These are phyloP conservation scores for Rhodotorula graminis DNA, from an alignment of 768 basidiomycete genomes.

Conservation along the genomic window DNA sequence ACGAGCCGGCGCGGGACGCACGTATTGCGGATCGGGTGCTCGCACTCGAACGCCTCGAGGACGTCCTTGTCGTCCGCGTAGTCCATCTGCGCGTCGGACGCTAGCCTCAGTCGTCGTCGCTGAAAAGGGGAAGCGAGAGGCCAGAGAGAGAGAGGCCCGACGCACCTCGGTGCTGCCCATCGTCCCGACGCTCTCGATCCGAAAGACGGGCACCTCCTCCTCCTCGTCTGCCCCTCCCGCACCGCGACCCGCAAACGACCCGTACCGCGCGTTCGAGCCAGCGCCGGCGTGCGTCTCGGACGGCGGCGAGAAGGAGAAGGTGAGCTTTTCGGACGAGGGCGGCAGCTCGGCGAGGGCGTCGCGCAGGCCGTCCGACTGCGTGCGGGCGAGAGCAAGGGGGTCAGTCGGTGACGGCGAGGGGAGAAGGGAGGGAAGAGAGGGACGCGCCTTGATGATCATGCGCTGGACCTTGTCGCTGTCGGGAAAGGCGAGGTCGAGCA, in stretches of 20 bases:
- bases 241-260: neutral
- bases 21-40: conserved; percentile 64
- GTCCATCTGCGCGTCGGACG: conserved; percentile 64
- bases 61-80: conserved; percentile 82
- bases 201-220: conserved; percentile 59
- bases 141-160: neutral
- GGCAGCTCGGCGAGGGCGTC: conserved; percentile 89
- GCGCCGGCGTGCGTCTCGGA: conserved; percentile 26
- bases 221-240: conserved; percentile 27
- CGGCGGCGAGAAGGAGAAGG: conserved; percentile 71
- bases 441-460: conserved; percentile 73
- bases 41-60: conserved; percentile 82
- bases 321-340: conserved; percentile 76
- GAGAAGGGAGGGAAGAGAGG: neutral
- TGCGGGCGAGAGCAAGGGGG: no score
- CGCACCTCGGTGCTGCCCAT: conserved; percentile 79
- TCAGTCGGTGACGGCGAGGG: neutral
- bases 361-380: conserved; percentile 80
- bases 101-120: neutral
- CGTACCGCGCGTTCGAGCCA: conserved; percentile 25
- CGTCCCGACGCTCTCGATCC: conserved; percentile 72
- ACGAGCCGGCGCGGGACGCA: conserved; percentile 45
- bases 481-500: conserved; percentile 74
- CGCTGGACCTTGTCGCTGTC: conserved; percentile 65
- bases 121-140: neutral